Evolutionary conservation across 1,284 basidiomycete genomes (phyloP).

Genomic region (Tilletia setariae): DNA sequence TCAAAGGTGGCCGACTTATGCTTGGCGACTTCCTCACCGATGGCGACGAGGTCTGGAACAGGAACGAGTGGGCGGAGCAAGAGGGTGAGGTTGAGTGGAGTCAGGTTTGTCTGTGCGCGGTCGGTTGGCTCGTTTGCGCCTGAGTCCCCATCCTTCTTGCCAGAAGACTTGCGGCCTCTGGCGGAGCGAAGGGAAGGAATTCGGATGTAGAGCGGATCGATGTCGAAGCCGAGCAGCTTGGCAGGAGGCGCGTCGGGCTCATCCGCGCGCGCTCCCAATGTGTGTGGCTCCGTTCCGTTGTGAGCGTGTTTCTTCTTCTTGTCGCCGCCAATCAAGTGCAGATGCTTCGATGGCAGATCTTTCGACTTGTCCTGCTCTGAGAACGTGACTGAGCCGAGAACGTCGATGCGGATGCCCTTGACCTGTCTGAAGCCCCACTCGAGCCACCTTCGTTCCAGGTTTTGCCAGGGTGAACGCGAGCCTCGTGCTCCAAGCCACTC

Average conservation of each 20-base stretch:
- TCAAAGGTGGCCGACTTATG: slow-evolving; percentile 37
- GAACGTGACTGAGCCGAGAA: slow-evolving; percentile 33
- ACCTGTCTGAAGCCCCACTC: slow-evolving; percentile 47
- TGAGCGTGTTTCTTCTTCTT: slow-evolving; percentile 1
- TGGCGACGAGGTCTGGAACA: slow-evolving; percentile 36
- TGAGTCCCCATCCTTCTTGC: slow-evolving; percentile 9
- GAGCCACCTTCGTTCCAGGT: slow-evolving; percentile 38
- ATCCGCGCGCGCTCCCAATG: neutral
- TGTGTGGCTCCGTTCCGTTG: neutral
- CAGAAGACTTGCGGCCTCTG: slow-evolving; percentile 19
- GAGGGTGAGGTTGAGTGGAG: slow-evolving; percentile 40
- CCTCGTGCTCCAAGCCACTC: slow-evolving; percentile 39
- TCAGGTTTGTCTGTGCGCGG: slow-evolving; percentile 35
- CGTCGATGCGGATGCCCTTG: slow-evolving; percentile 39
- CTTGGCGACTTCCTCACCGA: slow-evolving; percentile 34
- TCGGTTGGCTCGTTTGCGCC: slow-evolving; percentile 35
- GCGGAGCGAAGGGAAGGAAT: slow-evolving; percentile 29
- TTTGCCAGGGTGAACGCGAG: slow-evolving; percentile 35
- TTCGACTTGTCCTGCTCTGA: slow-evolving; percentile 30
- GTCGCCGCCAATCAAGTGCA: slow-evolving; percentile 20
- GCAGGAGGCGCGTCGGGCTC: slow-evolving; percentile 18
- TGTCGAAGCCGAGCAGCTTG: slow-evolving; percentile 43
- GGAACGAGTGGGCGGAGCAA: slow-evolving; percentile 43
- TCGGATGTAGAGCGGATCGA: slow-evolving; percentile 44
- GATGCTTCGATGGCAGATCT: slow-evolving; percentile 16